Base-by-base conservation (phyloP, 257 asterid genomes). In the Solanum etuberosum region DNA sequence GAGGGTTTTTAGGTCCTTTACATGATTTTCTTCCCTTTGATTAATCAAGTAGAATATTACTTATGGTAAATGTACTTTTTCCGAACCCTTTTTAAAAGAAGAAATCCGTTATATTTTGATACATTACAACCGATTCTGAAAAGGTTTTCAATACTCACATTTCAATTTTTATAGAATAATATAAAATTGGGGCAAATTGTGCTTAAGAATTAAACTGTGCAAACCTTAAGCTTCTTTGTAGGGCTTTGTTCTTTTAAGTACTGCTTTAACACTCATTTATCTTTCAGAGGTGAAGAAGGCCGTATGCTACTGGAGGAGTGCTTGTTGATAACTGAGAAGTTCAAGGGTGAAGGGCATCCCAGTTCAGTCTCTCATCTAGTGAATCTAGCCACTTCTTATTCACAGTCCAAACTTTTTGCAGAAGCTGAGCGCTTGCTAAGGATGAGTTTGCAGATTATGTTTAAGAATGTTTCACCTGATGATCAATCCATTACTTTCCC, bases 351-450 rank as follows among this genome's bases (percentile, higher is more conserved):
- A 89, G 95, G 92, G 34, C 94, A 95, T 88, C 98, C 97, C 61
- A 90, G 90, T 92, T 91, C 90, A 84, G 98, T 95, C 59, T 92
- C 94, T 73, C 97, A 94, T 87, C 95, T 97, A 12, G 91, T 97
- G 88, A 97, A 95, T 92, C 97, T 97, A 82, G 98, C 98, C 59
- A 87, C 95, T 85, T 97, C 99, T n/a, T 94, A 94, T 92, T 95
- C 98, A 73, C 94, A 91, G 85, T 94, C 93, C 37, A 95, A 95
- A 92, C 93, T 91, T 85, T 97, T 89, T 89, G 96, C 92, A 14
- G 98, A 95, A 91, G 95, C 99, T 37, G 99, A 97, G 93, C 94
- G 95, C 86, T 92, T 94, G 88, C 93, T 97, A 85, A 89, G 93
- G 86, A 92, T 89, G 88, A 89, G 98, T 90, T 90, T 97, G 89